Evolutionary conservation across 108 stramenopile species (phyloP).

Genomic region (Phaeodactylum tricornutum): DNA sequence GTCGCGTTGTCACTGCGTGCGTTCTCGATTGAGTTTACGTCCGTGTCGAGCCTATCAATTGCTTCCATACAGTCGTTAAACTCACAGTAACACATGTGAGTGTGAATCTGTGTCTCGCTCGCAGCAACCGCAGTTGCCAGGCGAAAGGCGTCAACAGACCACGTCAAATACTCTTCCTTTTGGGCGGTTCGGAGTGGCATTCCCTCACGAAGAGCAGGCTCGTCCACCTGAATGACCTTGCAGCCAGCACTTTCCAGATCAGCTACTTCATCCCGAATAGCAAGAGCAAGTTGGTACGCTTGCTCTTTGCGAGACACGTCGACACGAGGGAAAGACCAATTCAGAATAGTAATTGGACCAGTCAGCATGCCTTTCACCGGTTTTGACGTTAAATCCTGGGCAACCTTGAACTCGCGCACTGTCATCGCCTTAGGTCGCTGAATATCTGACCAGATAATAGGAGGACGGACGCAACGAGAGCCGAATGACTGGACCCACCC

Average conservation of each 20-base stretch:
- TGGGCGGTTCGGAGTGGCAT: conserved; percentile 38
- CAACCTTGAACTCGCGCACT: conserved; percentile 49
- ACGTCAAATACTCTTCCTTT: conserved; percentile 34
- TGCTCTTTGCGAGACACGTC: conserved; percentile 51
- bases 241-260: conserved; percentile 57
- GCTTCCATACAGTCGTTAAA: conserved; percentile 65
- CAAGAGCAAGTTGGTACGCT: conserved; percentile 54
- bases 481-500: conserved; percentile 77
- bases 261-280: conserved; percentile 44
- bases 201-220: conserved; percentile 62
- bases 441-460: conserved; percentile 48
- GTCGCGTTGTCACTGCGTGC: conserved; percentile 51
- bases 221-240: conserved; percentile 60
- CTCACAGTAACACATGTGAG: conserved; percentile 81
- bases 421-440: conserved; percentile 49
- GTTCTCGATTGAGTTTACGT: conserved; percentile 72
- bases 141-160: conserved; percentile 63
- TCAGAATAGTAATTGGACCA: conserved; percentile 67
- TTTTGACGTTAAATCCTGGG: conserved; percentile 43
- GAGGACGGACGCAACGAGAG: conserved; percentile 56
- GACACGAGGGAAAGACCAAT: conserved; percentile 70
- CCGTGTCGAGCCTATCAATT: conserved; percentile 56
- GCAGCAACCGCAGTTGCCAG: conserved; percentile 38
- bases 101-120: conserved; percentile 57
- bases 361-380: conserved; percentile 76